Conservation (phyloP, 2,329 filamentous ascomycete species). For the Verticillium dahliae region DNA sequence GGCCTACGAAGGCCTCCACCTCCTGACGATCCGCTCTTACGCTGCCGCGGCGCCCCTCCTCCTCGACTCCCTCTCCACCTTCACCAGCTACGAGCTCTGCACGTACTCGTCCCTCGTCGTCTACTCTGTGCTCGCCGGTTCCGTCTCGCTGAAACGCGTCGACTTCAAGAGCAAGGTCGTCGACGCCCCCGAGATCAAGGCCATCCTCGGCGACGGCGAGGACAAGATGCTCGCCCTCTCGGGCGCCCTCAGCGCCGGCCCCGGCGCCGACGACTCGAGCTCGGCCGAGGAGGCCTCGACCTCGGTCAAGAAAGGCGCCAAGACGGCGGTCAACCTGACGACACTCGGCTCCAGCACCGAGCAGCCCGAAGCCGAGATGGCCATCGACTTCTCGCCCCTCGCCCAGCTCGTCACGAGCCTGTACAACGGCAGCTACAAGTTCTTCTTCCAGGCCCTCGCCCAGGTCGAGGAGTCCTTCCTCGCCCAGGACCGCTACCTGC, state of each 20-base stretch:
- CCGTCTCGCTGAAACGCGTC: constrained; percentile 88
- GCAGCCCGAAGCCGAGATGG: constrained; percentile 70
- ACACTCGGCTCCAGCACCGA: constrained; percentile 66
- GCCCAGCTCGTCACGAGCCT: constrained; percentile 83
- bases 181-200: constrained; percentile 96
- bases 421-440: constrained; percentile 90
- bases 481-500: constrained; percentile 87
- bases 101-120: constrained; percentile 91
- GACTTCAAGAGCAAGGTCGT: constrained; percentile 99
- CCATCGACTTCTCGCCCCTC: constrained; percentile 84
- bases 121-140: constrained; percentile 91
- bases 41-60: constrained; percentile 83
- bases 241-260: constrained; percentile 74
- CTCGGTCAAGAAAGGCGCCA: constrained; percentile 41
- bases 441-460: constrained; percentile 85
- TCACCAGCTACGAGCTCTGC: constrained; percentile 98
- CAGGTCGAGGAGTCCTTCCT: constrained; percentile 91
- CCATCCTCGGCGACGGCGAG: constrained; percentile 83
- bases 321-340: constrained; percentile 75
- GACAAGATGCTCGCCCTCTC: constrained; percentile 80
- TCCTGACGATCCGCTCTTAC: constrained; percentile 88
- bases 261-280: constrained; percentile 73
- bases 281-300: constrained; percentile 51
- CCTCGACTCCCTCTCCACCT: constrained; percentile 94
- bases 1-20: constrained; percentile 92